Evolutionary conservation across 2,329 filamentous ascomycete species (phyloP), one percentile per base, ranked within the genome.

Genomic region (Cladobotryum mycophilum): DNA sequence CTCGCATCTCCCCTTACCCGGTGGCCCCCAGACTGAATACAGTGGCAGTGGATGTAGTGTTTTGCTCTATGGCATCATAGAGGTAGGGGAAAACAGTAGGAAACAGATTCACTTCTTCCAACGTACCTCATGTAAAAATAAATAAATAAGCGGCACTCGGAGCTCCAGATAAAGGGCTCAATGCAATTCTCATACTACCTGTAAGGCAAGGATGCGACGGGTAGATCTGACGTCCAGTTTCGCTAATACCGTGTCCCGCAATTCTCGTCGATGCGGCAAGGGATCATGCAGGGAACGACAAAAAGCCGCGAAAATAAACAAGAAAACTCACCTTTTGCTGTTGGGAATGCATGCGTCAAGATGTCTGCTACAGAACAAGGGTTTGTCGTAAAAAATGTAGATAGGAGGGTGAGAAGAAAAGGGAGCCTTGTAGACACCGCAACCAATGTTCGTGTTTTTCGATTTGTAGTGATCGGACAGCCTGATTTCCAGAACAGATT

Each of bases 311-410:
- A 34, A 50, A 41, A 35, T 12, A 45, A 34, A 34, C 20, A 20
- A n/a, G 15, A 17, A 13, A 49, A n/a, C 17, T 38, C 55, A 65
- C 62, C 62, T 64, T 65, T 44, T 61, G 57, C 46, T 63, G 58
- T 64, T 65, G 62, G 49, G 62, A 56, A 65, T 60, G 64, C 62
- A 65, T 65, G 52, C 57, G 63, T 53, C 47, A 57, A 51, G 46
- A 55, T 58, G 40, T 51, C 49, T 49, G 44, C 33, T 9, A 40
- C 40, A 40, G 41, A 37, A 30, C 11, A 25, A 44, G 22, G n/a
- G 20, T 35, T 35, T 40, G 35, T 15, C 40, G 30, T 35, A 41
- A 22, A 40, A 17, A 12, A 8, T n/a, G 18, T 35, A 12, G 17
- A 36, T 20, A 25, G 34, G 41, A 45, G 41, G 45, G 9, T 18